A percentile compares a stretch with the other conserved stretches of the same genome.
Evolutionary conservation across 2,329 filamentous ascomycete genomes (phyloP).

Genomic region (Colletotrichum godetiae): DNA sequence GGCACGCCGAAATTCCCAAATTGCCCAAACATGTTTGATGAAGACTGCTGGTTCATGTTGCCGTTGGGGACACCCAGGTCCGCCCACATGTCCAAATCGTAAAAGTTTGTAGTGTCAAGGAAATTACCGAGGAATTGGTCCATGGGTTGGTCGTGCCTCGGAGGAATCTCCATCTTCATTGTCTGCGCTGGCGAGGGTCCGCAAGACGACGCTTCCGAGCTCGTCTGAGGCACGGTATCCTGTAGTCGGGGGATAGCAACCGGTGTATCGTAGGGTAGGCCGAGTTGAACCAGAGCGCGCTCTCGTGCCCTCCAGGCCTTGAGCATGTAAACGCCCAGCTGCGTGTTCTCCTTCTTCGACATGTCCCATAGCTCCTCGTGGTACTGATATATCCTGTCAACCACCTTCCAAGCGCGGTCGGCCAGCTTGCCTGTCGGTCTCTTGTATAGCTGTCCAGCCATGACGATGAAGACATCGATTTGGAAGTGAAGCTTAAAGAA

Average conservation of each 20-base stretch:
- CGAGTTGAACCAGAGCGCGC: slow-evolving; percentile 49
- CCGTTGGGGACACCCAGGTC: slow-evolving; percentile 35
- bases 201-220: slow-evolving; percentile 44
- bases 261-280: slow-evolving; percentile 54
- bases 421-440: slow-evolving; percentile 59
- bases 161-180: slow-evolving; percentile 39
- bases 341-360: slow-evolving; percentile 54
- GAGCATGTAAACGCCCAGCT: slow-evolving; percentile 60
- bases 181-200: slow-evolving; percentile 42
- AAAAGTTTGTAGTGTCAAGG: slow-evolving; percentile 51
- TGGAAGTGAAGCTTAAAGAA: slow-evolving; percentile 66
- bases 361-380: slow-evolving; percentile 64
- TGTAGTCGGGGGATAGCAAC: slow-evolving; percentile 58
- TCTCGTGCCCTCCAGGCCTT: slow-evolving; percentile 66
- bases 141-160: slow-evolving; percentile 42
- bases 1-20: slow-evolving; percentile 36
- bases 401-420: slow-evolving; percentile 63
- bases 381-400: slow-evolving; percentile 59
- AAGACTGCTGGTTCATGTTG: slow-evolving; percentile 27
- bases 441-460: slow-evolving; percentile 64
- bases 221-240: slow-evolving; percentile 53
- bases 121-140: slow-evolving; percentile 58
- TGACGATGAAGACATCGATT: slow-evolving; percentile 65
- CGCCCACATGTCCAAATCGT: slow-evolving; percentile 61
- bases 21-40: slow-evolving; percentile 31